Evolutionary conservation across 2,329 filamentous ascomycete genomes (phyloP).

Genomic region (Exophiala alcalophila): DNA sequence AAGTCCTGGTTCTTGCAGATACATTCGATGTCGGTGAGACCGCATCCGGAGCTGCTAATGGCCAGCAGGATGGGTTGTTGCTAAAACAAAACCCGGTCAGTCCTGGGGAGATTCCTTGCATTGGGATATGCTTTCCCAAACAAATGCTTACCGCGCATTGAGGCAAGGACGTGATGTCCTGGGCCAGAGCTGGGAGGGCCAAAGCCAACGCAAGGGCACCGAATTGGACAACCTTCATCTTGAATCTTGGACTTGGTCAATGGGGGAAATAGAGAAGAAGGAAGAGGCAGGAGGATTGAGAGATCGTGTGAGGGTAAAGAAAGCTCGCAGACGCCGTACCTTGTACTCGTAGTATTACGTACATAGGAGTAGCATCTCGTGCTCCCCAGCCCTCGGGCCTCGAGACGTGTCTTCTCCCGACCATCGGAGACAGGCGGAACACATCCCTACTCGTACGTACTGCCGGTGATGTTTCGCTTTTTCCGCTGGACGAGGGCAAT

Average conservation of each 20-base stretch:
- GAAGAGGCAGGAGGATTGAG: background rate
- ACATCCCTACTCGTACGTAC: too few species aligned
- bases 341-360: too few species aligned
- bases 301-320: background rate
- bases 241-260: background rate
- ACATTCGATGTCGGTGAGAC: slow-evolving; percentile 13
- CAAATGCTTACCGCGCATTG: slow-evolving; percentile 8
- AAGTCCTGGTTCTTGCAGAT: slow-evolving; percentile 12
- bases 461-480: too few species aligned
- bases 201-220: slow-evolving; percentile 4
- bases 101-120: too few species aligned
- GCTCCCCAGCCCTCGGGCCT: too few species aligned
- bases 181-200: slow-evolving; percentile 3
- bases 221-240: slow-evolving; percentile 6
- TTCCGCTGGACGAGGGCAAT: too few species aligned
- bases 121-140: too few species aligned
- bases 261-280: background rate
- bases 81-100: too few species aligned
- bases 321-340: too few species aligned
- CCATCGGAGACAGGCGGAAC: too few species aligned
- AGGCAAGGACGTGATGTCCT: slow-evolving; percentile 13
- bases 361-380: background rate
- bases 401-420: too few species aligned
- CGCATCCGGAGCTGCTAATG: slow-evolving; percentile 13
- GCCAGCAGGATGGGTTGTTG: slow-evolving; percentile 14